Evolutionary conservation across 2,329 filamentous ascomycete genomes (phyloP).

Genomic region (Neopestalotiopsis sp.): DNA sequence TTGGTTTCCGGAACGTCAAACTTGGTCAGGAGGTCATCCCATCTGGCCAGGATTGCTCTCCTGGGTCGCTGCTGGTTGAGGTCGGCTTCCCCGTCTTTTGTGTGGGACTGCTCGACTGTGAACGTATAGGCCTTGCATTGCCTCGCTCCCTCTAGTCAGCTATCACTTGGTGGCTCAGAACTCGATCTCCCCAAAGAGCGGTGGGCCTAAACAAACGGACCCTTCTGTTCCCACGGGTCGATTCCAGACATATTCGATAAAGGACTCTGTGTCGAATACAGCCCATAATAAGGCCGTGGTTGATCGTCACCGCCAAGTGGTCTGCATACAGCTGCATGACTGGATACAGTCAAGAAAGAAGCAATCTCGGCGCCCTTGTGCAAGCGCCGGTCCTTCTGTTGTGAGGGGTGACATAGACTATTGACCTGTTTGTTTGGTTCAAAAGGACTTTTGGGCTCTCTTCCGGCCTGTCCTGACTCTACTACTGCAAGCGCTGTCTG

Average conservation of each 20-base stretch:
- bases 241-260: constrained; percentile 57
- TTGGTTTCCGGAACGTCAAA: constrained; percentile 28
- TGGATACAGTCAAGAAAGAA: constrained; percentile 44
- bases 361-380: constrained; percentile 45
- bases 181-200: constrained; percentile 52
- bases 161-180: constrained; percentile 47
- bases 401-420: constrained; percentile 37
- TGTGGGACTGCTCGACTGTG: constrained; percentile 24
- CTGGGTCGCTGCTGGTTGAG: constrained; percentile 14
- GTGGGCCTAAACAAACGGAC: constrained; percentile 55
- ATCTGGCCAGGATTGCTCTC: constrained; percentile 25
- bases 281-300: constrained; percentile 38
- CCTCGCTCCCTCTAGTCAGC: constrained; percentile 37
- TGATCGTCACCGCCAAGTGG: constrained; percentile 38
- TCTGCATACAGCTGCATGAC: constrained; percentile 46
- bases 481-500: constrained; percentile 42
- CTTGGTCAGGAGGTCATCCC: constrained; percentile 26
- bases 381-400: constrained; percentile 37
- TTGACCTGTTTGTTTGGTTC: constrained; percentile 45
- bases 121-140: constrained; percentile 26
- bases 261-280: constrained; percentile 51
- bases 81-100: constrained; percentile 27
- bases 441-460: constrained; percentile 40
- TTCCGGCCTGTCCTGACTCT: constrained; percentile 27
- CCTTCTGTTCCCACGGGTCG: constrained; percentile 47